Conservation (phyloP, 2,329 filamentous ascomycete species). For the Trematosphaeria pertusa region DNA sequence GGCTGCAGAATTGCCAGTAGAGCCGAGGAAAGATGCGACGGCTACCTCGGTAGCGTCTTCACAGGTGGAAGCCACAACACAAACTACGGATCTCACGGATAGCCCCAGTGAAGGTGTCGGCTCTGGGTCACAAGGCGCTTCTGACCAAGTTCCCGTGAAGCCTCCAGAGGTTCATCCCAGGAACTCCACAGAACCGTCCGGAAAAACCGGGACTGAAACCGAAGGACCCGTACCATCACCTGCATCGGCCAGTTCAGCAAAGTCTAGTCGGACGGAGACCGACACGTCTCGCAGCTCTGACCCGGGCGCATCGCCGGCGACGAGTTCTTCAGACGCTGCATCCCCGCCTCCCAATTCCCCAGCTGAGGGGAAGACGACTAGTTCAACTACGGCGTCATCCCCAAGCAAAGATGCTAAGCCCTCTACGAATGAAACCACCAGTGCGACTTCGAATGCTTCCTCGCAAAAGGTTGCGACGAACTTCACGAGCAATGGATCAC, state of each 20-base stretch:
- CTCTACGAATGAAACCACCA: slow-evolving; percentile 17
- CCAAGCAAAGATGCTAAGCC: slow-evolving; percentile 18
- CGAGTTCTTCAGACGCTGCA: not conserved
- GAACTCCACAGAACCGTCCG: not conserved
- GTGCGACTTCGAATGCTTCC: slow-evolving; percentile 9
- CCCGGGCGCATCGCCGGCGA: slow-evolving; percentile 1
- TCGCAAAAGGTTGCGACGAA: slow-evolving; percentile 19
- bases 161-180: not conserved
- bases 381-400: slow-evolving; percentile 9
- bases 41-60: not conserved
- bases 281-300: not conserved
- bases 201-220: not conserved
- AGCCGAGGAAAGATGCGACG: slow-evolving; percentile 14
- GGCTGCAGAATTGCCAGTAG: slow-evolving; percentile 26
- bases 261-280: not conserved
- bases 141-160: not conserved
- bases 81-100: slow-evolving; percentile 1
- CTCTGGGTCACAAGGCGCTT: not conserved
- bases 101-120: not conserved
- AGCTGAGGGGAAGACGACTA: slow-evolving; percentile 6
- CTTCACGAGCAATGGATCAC: slow-evolving; percentile 22
- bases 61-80: slow-evolving; percentile 4
- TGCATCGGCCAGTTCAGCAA: not conserved
- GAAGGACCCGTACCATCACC: not conserved
- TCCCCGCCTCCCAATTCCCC: slow-evolving; percentile 11